Percentiles rank a stretch among this genome's conserved stretches.
Evolutionary conservation across 1,284 basidiomycete species (phyloP).

Genomic region (Apiotrichum brassicae): DNA sequence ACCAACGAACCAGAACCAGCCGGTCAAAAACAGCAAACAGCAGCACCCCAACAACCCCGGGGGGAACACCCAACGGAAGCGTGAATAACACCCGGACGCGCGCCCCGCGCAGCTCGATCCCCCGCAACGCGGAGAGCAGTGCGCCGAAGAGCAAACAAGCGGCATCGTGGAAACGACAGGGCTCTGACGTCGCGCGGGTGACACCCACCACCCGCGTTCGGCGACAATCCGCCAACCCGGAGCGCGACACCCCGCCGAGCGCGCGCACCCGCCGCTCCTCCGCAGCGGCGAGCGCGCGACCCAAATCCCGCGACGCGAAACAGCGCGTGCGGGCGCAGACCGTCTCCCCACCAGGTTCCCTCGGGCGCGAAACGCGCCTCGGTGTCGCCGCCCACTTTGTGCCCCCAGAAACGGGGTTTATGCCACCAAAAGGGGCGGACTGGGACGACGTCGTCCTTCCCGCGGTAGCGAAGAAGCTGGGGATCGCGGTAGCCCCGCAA

Average conservation of each 20-base stretch:
- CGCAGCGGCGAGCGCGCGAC: background rate
- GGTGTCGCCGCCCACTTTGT: slow-evolving; percentile 41
- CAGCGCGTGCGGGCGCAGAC: background rate
- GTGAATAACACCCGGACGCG: background rate
- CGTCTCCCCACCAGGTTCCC: background rate
- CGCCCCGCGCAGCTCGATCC: background rate
- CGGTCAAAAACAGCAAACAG: background rate
- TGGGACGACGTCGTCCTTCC: slow-evolving; percentile 56
- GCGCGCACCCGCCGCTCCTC: background rate
- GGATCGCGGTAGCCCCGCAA: slow-evolving; percentile 30
- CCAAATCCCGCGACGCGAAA: background rate
- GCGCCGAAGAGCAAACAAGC: too few species aligned
- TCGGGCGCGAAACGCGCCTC: slow-evolving; percentile 4
- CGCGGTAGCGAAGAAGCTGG: slow-evolving; percentile 74
- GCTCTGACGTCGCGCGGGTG: background rate
- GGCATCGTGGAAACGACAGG: slow-evolving; percentile 3
- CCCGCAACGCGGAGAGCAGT: too few species aligned
- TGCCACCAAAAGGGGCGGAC: slow-evolving; percentile 43
- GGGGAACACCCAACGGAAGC: background rate
- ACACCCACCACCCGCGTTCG: background rate
- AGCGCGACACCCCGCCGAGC: background rate
- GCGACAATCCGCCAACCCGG: background rate
- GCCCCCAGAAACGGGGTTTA: slow-evolving; percentile 36
- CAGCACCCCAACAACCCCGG: too few species aligned
- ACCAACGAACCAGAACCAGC: background rate